These are phyloP conservation scores for Hansenula sp. DNA, from an alignment of 1,139 yeast species.

Conservation along the genomic window DNA sequence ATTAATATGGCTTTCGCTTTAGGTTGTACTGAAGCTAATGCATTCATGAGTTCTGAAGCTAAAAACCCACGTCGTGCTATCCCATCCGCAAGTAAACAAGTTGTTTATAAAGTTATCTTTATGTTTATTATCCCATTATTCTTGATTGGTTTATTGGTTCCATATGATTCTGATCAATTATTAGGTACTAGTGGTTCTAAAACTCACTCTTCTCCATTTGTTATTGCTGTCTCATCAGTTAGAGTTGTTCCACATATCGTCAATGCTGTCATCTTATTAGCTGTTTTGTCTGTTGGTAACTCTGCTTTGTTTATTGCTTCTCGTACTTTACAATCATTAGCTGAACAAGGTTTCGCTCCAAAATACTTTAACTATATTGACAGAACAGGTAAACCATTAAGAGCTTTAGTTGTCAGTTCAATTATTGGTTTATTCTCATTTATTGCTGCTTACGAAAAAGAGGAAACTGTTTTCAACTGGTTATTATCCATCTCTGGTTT, in stretches of 20 bases:
- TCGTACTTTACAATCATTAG: constrained; percentile 55
- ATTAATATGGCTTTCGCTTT: constrained; percentile 86
- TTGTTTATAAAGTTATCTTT: constrained; percentile 66
- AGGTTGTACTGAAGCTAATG: constrained; percentile 80
- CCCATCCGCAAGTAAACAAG: constrained; percentile 73
- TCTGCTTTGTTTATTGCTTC: constrained; percentile 65
- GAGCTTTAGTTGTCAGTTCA: constrained; percentile 40
- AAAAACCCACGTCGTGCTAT: constrained; percentile 70
- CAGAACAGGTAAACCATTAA: constrained; percentile 58
- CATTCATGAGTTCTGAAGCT: constrained; percentile 88
- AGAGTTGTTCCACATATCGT: constrained; percentile 66
- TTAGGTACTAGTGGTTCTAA: constrained; percentile 41
- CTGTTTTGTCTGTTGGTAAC: constrained; percentile 70
- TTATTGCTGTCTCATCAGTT: constrained; percentile 63
- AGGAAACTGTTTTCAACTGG: constrained; percentile 74
- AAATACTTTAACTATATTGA: constrained; percentile 47
- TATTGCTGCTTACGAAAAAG: constrained; percentile 54
- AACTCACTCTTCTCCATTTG: constrained; percentile 67
- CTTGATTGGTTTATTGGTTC: constrained; percentile 65
- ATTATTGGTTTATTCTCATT: constrained; percentile 45
- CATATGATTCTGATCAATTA: constrained; percentile 45
- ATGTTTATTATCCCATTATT: constrained; percentile 58
- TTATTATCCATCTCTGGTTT: constrained; percentile 80
- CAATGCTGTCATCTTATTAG: constrained; percentile 68
- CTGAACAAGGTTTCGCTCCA: constrained; percentile 62